Evolutionary conservation across 2,329 filamentous ascomycete species (phyloP).

Genomic region (Penicillium brasilianum): DNA sequence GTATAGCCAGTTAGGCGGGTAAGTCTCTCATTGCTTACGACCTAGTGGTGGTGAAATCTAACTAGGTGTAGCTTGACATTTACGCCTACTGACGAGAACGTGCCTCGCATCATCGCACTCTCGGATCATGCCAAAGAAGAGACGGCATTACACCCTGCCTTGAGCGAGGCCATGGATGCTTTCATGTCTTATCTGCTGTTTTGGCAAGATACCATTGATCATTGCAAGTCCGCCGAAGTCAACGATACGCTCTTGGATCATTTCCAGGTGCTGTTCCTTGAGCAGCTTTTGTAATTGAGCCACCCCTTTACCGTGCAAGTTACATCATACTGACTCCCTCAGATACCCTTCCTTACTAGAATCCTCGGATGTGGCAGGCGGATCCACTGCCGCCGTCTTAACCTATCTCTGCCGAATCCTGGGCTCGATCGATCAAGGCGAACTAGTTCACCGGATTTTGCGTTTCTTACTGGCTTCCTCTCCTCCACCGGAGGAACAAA

Average conservation of each 20-base stretch:
- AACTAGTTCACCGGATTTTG: slow-evolving; percentile 91
- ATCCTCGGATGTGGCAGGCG: slow-evolving; percentile 95
- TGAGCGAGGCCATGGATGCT: slow-evolving; percentile 85
- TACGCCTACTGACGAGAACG: slow-evolving; percentile 69
- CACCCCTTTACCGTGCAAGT: too few relatives aligned
- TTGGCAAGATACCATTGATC: slow-evolving; percentile 97
- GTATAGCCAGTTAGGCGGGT: slow-evolving; percentile 71
- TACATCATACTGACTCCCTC: slow-evolving; percentile 10
- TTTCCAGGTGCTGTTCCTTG: slow-evolving; percentile 94
- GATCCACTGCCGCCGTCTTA: slow-evolving; percentile 92
- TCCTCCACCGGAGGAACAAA: slow-evolving; percentile 61
- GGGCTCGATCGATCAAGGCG: slow-evolving; percentile 87
- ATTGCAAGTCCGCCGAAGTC: slow-evolving; percentile 89
- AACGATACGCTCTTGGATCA: slow-evolving; percentile 93
- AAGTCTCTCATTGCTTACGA: slow-evolving; percentile 43
- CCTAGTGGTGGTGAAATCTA: slow-evolving; percentile 56
- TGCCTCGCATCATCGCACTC: slow-evolving; percentile 83
- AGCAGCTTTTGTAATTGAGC: slow-evolving; percentile 78
- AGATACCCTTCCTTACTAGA: slow-evolving; percentile 95
- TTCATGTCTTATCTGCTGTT: slow-evolving; percentile 95
- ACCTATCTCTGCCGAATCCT: slow-evolving; percentile 91
- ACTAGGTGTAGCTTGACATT: slow-evolving; percentile 72
- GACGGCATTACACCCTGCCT: slow-evolving; percentile 78
- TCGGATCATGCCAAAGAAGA: slow-evolving; percentile 81
- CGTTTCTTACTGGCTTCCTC: slow-evolving; percentile 88